Conservation (phyloP, 306 rosid species). For the Vigna unguiculata region DNA sequence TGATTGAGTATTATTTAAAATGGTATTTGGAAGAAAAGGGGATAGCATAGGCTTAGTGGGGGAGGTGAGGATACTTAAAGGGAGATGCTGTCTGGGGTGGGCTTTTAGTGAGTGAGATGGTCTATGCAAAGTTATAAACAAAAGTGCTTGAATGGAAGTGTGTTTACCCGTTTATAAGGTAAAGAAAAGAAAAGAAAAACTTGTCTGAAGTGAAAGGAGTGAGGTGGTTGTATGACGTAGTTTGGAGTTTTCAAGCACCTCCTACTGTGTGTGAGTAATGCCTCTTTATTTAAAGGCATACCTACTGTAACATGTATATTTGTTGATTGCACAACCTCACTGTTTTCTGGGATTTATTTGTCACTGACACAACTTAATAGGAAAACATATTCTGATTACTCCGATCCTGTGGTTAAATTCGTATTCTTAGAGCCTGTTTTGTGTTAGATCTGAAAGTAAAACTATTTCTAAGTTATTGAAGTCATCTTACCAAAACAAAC, state of each 20-base stretch:
- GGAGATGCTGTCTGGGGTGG: slow-evolving; percentile 12
- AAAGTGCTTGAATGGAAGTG: background rate
- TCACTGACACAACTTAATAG: slow-evolving; percentile 14
- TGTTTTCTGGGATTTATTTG: slow-evolving; percentile 18
- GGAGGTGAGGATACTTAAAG: slow-evolving; percentile 14
- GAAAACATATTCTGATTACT: slow-evolving; percentile 31
- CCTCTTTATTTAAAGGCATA: slow-evolving; percentile 23
- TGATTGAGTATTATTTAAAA: slow-evolving; percentile 23
- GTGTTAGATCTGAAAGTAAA: slow-evolving; percentile 27
- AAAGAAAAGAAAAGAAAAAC: background rate
- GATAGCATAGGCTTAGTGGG: slow-evolving; percentile 27
- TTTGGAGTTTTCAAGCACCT: background rate
- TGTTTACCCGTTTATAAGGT: background rate
- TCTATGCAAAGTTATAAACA: slow-evolving; percentile 11
- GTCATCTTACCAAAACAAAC: slow-evolving; percentile 22
- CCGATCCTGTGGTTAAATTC: slow-evolving; percentile 26
- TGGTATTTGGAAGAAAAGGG: slow-evolving; percentile 12
- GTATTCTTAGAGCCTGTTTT: slow-evolving; percentile 11
- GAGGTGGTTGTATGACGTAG: background rate
- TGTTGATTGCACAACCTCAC: slow-evolving; percentile 16
- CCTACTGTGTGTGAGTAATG: background rate
- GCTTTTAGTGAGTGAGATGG: slow-evolving; percentile 20
- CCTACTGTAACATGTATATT: slow-evolving; percentile 31
- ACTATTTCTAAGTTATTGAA: slow-evolving; percentile 28
- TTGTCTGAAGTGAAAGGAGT: slow-evolving; percentile 9